Percentiles rank a stretch among this genome's conserved stretches.
Evolutionary conservation across 73 alveolate species (phyloP).

Genomic region (Paramecium bursaria): DNA sequence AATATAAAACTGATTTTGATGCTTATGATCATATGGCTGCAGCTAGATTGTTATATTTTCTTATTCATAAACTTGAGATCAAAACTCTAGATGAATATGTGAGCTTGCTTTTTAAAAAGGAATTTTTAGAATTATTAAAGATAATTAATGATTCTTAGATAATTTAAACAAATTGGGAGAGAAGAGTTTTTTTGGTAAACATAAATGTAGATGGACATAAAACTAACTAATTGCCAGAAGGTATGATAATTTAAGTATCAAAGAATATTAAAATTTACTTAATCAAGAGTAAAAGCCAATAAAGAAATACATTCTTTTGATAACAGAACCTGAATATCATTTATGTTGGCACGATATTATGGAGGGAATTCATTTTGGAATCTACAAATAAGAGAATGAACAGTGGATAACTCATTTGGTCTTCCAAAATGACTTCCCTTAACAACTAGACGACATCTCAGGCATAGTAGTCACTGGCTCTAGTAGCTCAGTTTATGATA

Average conservation of each 20-base stretch:
- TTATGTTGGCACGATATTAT: not conserved
- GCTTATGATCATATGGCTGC: conserved; percentile 44
- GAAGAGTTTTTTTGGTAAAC: not conserved
- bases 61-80: not conserved
- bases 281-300: not conserved
- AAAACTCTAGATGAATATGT: not conserved
- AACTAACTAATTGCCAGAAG: not conserved
- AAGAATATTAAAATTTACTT: not conserved
- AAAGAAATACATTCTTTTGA: conserved; percentile 19
- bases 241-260: not conserved
- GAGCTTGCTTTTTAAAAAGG: not conserved
- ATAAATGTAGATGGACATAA: not conserved
- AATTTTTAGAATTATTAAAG: conserved; percentile 14
- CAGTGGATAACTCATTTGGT: conserved; percentile 50
- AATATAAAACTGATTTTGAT: not conserved
- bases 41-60: not conserved
- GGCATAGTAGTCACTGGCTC: conserved; percentile 52
- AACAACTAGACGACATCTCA: not conserved
- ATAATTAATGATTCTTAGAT: not conserved
- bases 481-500: conserved; percentile 51
- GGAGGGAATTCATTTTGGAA: conserved; percentile 50
- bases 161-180: not conserved
- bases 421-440: conserved; percentile 18
- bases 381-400: conserved; percentile 49
- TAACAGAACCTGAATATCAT: conserved; percentile 27